Conservation (phyloP, 495 filamentous ascomycete species). For the Letharia columbiana region DNA sequence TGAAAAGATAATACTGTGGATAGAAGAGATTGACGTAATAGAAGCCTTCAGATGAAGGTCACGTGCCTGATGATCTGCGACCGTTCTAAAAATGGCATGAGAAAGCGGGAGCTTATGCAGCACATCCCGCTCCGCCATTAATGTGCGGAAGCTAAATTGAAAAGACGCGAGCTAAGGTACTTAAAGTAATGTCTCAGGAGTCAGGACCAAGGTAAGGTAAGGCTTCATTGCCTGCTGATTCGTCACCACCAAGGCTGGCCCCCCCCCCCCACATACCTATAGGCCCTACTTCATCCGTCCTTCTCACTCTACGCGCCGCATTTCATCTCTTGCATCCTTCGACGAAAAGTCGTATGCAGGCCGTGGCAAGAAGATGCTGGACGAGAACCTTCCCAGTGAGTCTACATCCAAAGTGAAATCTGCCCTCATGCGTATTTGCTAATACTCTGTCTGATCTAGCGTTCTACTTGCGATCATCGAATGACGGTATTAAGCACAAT, state of each 20-base stretch:
- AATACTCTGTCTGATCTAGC: slow-evolving; percentile 38
- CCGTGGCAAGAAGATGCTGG: slow-evolving; percentile 54
- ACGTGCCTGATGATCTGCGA: not conserved
- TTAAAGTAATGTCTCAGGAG: not conserved
- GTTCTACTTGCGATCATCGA: slow-evolving; percentile 51
- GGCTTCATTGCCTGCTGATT: not conserved
- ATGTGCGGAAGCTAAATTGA: not conserved
- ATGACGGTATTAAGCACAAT: slow-evolving; percentile 44
- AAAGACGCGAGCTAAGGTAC: too few relatives aligned
- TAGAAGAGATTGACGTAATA: too few relatives aligned
- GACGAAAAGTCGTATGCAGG: not conserved
- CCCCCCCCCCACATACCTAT: not conserved
- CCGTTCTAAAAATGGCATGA: not conserved
- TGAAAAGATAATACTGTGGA: too few relatives aligned
- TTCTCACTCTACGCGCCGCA: not conserved
- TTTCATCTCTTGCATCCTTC: not conserved
- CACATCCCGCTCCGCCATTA: not conserved
- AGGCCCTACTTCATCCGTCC: not conserved
- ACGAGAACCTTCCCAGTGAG: slow-evolving; percentile 86
- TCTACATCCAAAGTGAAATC: slow-evolving; percentile 19
- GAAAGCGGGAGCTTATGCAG: not conserved
- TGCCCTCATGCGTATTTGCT: slow-evolving; percentile 32
- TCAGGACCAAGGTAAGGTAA: not conserved
- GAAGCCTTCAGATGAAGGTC: not conserved
- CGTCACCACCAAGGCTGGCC: not conserved